Base-by-base conservation (phyloP, 768 basidiomycete species). In the Lactarius sp. region DNA sequence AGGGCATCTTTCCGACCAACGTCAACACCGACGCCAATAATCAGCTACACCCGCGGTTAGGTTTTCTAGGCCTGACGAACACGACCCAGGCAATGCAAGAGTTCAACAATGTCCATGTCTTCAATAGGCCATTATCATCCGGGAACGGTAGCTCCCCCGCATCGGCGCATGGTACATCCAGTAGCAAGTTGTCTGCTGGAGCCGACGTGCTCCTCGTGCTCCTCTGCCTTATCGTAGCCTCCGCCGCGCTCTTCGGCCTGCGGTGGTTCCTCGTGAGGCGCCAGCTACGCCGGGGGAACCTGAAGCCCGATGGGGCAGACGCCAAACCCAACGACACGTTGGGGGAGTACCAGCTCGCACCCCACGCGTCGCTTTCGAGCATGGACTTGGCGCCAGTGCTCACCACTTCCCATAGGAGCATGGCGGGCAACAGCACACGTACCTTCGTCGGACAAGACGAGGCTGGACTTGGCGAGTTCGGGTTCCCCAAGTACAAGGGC, bases 71-170 rank as follows among this genome's bases (percentile, higher is more conserved):
- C 4, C 75, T 93, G 1, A 90, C 88, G 2, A 80, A 92, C 66
- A 77, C 83, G 0, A 79, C 81, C 0, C 71, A 70, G 4, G 90
- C 91, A 0, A 69, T 91, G 62, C 73, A 79, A 2, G 87, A 92
- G 66, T 93, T 92, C 74, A 71, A 84, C 51, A 81, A 77, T 4
- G 87, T 90, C 5, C 83, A 91, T 4, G 82, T 92, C 14, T 74
- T 86, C 37, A 80, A 85, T 53, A 78, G 84, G 62, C 84, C 88
- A 0, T 73, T 90, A 37, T 63, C 68, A 7, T 27, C 66, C 10
- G 61, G 56, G 18, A 66, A 62, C 22, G 59, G 52, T 60, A 51
- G 18, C 42, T 60, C 47, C 50, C 18, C 37, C 44, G 56, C 53
- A 42, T 27, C 61, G 36, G 8, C 53, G 22, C 27, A 60, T 2